phyloP scores from a whole-genome alignment of 1,284 basidiomycete genomes.

The Lignosus rhinocerotis region DNA sequence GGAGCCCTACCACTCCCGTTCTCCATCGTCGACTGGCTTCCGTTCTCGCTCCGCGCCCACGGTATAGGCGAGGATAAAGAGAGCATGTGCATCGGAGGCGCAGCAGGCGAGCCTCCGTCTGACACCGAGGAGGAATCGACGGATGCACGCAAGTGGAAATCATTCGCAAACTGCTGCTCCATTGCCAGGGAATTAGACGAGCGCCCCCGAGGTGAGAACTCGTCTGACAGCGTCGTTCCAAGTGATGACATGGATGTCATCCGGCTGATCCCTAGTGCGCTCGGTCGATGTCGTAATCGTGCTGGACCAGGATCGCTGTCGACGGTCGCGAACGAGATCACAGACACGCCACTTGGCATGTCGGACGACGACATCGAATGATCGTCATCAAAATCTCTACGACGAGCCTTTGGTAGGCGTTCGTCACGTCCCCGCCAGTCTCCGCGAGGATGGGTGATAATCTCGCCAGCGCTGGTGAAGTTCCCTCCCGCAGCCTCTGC shows the following conservation, averaged over 20 bases:
- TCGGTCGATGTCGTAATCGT: conserved; percentile 59
- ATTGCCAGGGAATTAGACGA: conserved; percentile 83
- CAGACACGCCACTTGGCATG: conserved; percentile 72
- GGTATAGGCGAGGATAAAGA: conserved; percentile 63
- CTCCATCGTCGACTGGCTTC: conserved; percentile 29
- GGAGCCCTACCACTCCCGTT: conserved; percentile 21
- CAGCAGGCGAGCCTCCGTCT: conserved; percentile 55
- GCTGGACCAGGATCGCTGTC: conserved; percentile 83
- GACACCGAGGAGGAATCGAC: conserved; percentile 63
- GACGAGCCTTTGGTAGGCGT: conserved; percentile 74
- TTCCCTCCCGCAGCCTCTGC: conserved; percentile 60
- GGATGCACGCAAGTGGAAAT: conserved; percentile 75
- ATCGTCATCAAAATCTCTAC: conserved; percentile 84
- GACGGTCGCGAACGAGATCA: conserved; percentile 76
- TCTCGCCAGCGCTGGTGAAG: conserved; percentile 43
- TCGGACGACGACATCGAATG: conserved; percentile 89
- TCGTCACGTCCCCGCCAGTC: conserved; percentile 58
- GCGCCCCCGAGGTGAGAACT: conserved; percentile 70
- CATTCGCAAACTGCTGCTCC: conserved; percentile 78
- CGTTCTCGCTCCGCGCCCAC: conserved; percentile 32
- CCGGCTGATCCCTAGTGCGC: conserved; percentile 63
- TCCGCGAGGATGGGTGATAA: conserved; percentile 34
- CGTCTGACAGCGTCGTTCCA: conserved; percentile 66
- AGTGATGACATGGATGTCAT: conserved; percentile 78
- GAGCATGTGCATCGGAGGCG: conserved; percentile 71